These are phyloP conservation scores for Hanseniaspora gamundiae DNA, from an alignment of 1,139 yeast genomes.

Conservation along the genomic window DNA sequence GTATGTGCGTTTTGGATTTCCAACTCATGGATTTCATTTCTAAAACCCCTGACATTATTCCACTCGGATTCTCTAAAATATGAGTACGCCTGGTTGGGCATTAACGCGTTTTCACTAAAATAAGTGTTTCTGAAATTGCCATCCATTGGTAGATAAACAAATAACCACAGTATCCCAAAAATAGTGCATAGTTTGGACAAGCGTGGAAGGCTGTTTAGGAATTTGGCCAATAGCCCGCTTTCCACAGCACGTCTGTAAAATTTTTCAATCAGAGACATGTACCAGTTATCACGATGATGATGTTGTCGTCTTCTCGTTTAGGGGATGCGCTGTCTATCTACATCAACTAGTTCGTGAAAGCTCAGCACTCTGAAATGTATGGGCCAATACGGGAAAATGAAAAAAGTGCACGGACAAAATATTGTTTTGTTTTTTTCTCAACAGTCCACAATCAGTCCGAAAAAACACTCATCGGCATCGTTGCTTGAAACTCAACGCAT, in stretches of 20 bases:
- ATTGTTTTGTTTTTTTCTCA: no score
- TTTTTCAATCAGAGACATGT: conserved; percentile 51
- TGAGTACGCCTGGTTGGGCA: conserved; percentile 92
- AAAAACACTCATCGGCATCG: no score
- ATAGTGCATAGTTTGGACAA: conserved; percentile 50
- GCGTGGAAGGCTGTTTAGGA: conserved; percentile 45
- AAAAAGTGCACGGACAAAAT: no score
- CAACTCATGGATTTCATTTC: conserved; percentile 33
- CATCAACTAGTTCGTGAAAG: no score
- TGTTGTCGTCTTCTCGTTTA: no score
- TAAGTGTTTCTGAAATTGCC: conserved; percentile 79
- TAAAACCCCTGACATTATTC: conserved; percentile 80
- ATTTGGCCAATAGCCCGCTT: conserved; percentile 46
- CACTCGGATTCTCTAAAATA: conserved; percentile 91
- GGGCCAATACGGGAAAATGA: no score
- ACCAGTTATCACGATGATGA: not conserved
- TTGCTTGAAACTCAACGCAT: no score
- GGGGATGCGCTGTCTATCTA: no score
- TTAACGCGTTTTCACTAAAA: conserved; percentile 88
- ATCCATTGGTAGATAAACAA: conserved; percentile 53
- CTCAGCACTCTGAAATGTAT: no score
- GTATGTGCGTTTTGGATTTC: conserved; percentile 17
- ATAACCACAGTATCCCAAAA: conserved; percentile 54
- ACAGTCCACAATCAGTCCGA: no score
- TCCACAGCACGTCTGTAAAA: conserved; percentile 41